Evolutionary conservation across 2,329 filamentous ascomycete genomes (phyloP), one percentile per base, ranked within the genome.

Genomic region (Xylaria sp.): DNA sequence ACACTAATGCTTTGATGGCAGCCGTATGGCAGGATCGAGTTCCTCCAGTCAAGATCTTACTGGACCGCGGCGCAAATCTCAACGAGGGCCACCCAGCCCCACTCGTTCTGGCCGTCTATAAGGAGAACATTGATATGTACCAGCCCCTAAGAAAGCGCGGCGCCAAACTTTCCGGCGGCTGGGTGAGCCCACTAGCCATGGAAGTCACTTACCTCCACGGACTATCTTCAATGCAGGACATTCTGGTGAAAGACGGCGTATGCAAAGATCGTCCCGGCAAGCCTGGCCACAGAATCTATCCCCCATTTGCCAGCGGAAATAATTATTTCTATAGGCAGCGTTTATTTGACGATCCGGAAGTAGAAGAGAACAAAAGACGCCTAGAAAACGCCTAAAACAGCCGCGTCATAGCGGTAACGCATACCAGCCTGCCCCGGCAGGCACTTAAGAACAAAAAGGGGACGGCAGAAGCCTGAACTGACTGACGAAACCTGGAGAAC

Each of bases 151-250:
- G 68, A 6, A 28, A 66, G 20, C 23, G 61, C 25, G 66, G 68
- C 36, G 70, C 72, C 7, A 65, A n/a, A 41, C 62, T 72, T 18
- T 28, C 28, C 28, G 6, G 6, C 1, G 2, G 28, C 28, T 28
- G 4, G 28, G 28, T 28, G 28, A 5, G 28, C 28, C 28, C 1
- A 18, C 72, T 64, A 64, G 70, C 68, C 4, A 71, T 72, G 72
- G 23, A 31, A 0, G 1, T 73, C 15, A 68, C 70, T 2, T 1
- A 60, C 12, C 20, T 25, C 0, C n/a, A 71, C 8, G 52, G 46
- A 25, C 46, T 73, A 1, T 58, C 61, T n/a, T 72, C 70, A 43
- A 72, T 72, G 67, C 33, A 57, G n/a, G 67, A 68, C 46, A n/a
- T 70, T 10, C 55, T 71, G 20, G 55, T 62, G 2, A 41, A 28